These are phyloP conservation scores for Jacaranda mimosifolia DNA, from an alignment of 257 asterid genomes.

Conservation along the genomic window DNA sequence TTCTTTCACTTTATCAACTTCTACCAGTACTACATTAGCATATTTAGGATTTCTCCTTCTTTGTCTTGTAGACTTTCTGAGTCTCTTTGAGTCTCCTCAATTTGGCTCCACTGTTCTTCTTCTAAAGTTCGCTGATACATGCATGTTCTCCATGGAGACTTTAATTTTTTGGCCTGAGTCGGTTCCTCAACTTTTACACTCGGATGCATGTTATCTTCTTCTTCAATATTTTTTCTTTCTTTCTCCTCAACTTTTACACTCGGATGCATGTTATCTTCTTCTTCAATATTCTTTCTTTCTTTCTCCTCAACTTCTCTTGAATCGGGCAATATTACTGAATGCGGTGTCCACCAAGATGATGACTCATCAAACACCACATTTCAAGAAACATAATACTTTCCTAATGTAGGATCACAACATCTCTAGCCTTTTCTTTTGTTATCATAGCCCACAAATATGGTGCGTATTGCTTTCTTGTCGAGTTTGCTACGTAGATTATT, in stretches of 20 bases:
- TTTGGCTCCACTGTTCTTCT: background rate
- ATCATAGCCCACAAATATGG: no score
- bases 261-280: constrained; percentile 19
- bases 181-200: background rate
- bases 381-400: no score
- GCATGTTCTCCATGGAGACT: constrained; percentile 5
- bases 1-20: background rate
- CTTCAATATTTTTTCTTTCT: background rate
- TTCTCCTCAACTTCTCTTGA: no score
- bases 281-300: constrained; percentile 30
- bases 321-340: no score
- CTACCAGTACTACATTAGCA: constrained; percentile 4
- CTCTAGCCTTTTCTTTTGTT: no score
- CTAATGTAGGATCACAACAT: no score
- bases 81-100: background rate
- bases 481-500: constrained; percentile 5
- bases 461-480: constrained; percentile 14
- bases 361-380: no score
- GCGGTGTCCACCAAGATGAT: constrained; percentile 35
- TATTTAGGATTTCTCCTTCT: constrained; percentile 17
- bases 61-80: constrained; percentile 19
- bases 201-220: background rate
- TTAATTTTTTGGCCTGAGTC: background rate
- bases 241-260: constrained; percentile 5
- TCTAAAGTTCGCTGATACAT: background rate